Percentiles rank a stretch among this genome's conserved stretches.
phyloP scores from a whole-genome alignment of 2,329 filamentous ascomycete genomes.

The Aspergillus sp. region DNA sequence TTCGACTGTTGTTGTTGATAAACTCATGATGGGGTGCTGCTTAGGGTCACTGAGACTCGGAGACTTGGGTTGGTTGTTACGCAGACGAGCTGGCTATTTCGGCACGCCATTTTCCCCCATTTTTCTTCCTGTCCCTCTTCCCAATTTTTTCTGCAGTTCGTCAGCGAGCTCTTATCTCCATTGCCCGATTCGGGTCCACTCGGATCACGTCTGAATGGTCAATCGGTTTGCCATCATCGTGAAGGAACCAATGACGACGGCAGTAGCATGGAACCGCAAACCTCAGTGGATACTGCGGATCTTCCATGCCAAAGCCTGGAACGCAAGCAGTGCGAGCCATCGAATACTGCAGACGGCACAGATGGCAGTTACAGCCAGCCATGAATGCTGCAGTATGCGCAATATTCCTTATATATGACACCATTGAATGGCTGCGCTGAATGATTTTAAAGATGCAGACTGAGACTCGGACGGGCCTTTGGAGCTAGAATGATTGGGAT shows the following conservation, averaged over 20 bases:
- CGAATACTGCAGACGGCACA: too few relatives aligned
- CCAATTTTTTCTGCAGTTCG: background rate
- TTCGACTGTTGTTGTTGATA: slow-evolving; percentile 1
- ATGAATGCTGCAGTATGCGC: too few relatives aligned
- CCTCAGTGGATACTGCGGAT: background rate
- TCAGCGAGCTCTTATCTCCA: background rate
- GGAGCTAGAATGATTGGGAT: too few relatives aligned
- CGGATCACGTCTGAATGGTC: background rate
- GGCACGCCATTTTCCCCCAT: background rate
- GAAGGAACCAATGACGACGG: background rate
- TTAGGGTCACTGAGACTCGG: background rate
- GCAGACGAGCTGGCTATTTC: too few relatives aligned
- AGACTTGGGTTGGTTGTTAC: background rate
- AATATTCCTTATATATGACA: too few relatives aligned
- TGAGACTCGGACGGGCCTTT: too few relatives aligned
- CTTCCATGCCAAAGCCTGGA: background rate
- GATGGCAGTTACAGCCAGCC: too few relatives aligned
- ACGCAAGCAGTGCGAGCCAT: background rate
- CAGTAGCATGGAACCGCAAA: background rate
- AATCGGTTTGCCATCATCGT: background rate
- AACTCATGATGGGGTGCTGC: slow-evolving; percentile 7
- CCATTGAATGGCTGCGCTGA: too few relatives aligned
- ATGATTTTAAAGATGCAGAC: too few relatives aligned
- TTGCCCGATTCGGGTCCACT: background rate
- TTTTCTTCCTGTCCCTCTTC: background rate